Conservation (phyloP, 164 flowering plant genomes). For the Stephania japonica region DNA sequence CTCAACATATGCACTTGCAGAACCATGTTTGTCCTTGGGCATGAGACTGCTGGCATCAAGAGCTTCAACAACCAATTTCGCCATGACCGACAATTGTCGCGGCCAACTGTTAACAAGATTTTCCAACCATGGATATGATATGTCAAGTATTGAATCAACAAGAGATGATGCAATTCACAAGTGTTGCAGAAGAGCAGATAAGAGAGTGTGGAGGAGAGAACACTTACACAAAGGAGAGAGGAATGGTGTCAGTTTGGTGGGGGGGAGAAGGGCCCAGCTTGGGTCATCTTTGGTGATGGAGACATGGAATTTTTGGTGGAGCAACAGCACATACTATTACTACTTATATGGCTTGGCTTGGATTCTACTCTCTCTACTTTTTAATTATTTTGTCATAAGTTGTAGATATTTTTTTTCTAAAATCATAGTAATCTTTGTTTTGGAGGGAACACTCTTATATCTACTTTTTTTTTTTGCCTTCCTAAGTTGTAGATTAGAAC, state of each 20-base stretch:
- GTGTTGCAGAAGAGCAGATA: slow-evolving; percentile 1
- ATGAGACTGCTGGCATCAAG: slow-evolving; percentile 70
- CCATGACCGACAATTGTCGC: slow-evolving; percentile 21
- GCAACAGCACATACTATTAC: neutral
- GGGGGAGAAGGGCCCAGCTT: slow-evolving; percentile 9
- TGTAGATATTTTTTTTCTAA: neutral
- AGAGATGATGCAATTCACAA: neutral
- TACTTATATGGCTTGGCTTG: neutral
- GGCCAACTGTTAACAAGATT: neutral
- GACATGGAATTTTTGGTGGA: neutral
- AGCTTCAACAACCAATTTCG: slow-evolving; percentile 70
- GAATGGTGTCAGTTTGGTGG: slow-evolving; percentile 23
- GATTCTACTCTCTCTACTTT: neutral
- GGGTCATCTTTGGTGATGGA: neutral
- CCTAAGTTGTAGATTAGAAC: too few species aligned
- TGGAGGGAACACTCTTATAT: neutral
- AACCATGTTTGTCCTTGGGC: slow-evolving; percentile 88
- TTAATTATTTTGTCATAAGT: neutral
- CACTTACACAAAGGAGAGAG: neutral
- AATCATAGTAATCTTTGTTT: neutral
- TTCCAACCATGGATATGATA: neutral
- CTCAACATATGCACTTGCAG: slow-evolving; percentile 71
- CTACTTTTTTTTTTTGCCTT: too few species aligned
- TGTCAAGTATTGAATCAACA: neutral
- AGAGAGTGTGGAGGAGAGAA: slow-evolving; percentile 13